phyloP scores from a whole-genome alignment of 148 eudicot species.

The Chenopodium formosanum region DNA sequence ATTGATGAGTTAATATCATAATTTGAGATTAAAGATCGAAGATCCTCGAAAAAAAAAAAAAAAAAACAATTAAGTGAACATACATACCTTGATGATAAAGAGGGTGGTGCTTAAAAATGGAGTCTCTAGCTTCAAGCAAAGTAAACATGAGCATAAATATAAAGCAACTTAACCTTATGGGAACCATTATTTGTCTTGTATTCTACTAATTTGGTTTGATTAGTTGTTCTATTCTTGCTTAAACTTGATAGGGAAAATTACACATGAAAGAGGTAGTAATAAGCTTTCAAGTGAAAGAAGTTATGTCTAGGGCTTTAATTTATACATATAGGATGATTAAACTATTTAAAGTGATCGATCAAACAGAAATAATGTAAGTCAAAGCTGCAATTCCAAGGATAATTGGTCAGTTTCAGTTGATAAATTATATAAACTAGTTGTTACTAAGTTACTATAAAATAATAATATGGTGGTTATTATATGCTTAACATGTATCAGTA shows the following conservation, averaged over 20 bases:
- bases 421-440: slow-evolving; percentile 9
- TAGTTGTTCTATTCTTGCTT: slow-evolving; percentile 12
- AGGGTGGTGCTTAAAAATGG: slow-evolving; percentile 24
- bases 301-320: slow-evolving; percentile 23
- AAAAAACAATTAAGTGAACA: too few relatives aligned
- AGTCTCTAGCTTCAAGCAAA: slow-evolving; percentile 35
- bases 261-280: slow-evolving; percentile 14
- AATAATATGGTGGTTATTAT: neutral
- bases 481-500: neutral
- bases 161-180: slow-evolving; percentile 31
- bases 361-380: slow-evolving; percentile 35
- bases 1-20: neutral
- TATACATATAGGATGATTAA: slow-evolving; percentile 31
- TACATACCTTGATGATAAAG: slow-evolving; percentile 29
- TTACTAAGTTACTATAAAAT: neutral
- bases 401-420: slow-evolving; percentile 26
- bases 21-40: neutral
- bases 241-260: slow-evolving; percentile 2
- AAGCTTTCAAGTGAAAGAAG: slow-evolving; percentile 14
- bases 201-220: neutral
- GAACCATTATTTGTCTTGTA: slow-evolving; percentile 26
- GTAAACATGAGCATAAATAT: slow-evolving; percentile 34
- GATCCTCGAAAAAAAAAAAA: too few relatives aligned
- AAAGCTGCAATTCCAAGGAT: slow-evolving; percentile 43
- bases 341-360: neutral